A percentile compares a stretch with the other conserved stretches of the same genome.
Conservation (phyloP, 371 early-diverging fungal species). For the Choanephora cucurbitarum region DNA sequence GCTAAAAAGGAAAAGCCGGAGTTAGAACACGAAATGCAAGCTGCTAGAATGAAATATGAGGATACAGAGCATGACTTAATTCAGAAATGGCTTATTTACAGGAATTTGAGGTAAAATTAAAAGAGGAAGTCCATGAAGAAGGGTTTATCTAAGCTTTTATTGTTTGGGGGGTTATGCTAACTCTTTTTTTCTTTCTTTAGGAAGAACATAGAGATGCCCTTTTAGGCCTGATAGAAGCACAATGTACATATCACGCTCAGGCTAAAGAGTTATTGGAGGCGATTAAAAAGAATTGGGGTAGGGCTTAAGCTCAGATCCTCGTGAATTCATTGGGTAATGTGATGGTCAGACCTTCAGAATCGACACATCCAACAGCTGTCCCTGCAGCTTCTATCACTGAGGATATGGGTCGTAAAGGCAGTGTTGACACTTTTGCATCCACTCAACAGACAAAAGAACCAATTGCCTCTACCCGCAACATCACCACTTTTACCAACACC, state of each 20-base stretch:
- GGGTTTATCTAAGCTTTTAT: background rate
- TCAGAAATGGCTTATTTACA: slow-evolving; percentile 66
- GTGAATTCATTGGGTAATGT: slow-evolving; percentile 11
- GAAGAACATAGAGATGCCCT: slow-evolving; percentile 60
- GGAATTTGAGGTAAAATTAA: slow-evolving; percentile 61
- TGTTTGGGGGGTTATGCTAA: no score
- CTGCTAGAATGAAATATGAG: slow-evolving; percentile 89
- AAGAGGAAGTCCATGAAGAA: background rate
- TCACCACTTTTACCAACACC: no score
- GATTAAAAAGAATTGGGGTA: slow-evolving; percentile 42
- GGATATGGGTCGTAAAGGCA: slow-evolving; percentile 16
- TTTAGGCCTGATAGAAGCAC: slow-evolving; percentile 56
- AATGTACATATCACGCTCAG: slow-evolving; percentile 51
- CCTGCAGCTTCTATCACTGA: slow-evolving; percentile 5
- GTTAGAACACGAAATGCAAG: slow-evolving; percentile 88
- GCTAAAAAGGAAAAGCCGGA: slow-evolving; percentile 89
- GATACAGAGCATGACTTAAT: slow-evolving; percentile 76
- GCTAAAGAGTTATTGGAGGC: slow-evolving; percentile 46
- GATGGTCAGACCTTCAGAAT: background rate
- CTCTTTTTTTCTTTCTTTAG: slow-evolving; percentile 28
- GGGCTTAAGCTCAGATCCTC: slow-evolving; percentile 14
- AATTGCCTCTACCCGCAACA: no score
- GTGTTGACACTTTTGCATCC: background rate
- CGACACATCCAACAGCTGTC: background rate
- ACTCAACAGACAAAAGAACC: no score